Evolutionary conservation across 164 flowering plant species (phyloP), one percentile per base, ranked within the genome.

Genomic region (Hamamelis virginiana): DNA sequence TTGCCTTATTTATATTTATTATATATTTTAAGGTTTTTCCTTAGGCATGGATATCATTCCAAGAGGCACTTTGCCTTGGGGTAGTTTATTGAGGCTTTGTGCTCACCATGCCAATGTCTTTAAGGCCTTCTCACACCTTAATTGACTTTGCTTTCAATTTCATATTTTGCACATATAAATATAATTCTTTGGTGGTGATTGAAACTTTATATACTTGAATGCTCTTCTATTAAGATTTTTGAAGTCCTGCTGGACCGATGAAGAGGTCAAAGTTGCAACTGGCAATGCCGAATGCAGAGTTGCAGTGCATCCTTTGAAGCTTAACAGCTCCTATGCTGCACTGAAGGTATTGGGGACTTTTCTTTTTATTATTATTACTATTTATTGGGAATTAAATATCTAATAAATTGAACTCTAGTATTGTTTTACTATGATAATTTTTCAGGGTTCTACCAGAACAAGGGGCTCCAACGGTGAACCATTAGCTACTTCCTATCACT

Each of bases 401-500:
- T 16, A 11, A 13, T 12, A 4, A 41, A 0, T 41, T 52, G 12
- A 12, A 15, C 43, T 46, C 14, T 9, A 15, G 21, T 23, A 11
- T n/a, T 46, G 9, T 44, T 55, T 25, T 33, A 19, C 10, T 14
- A 19, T 25, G 11, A 62, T 25, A 10, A 0, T 27, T 58, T 70
- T 64, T 65, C 70, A 89, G 91, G 85, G 86, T 15, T 72, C 86
- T 46, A 1, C 59, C 9, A 62, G 65, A 63, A 80, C 88, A 38
- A 80, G 90, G 71, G 82, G 69, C 71, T 68, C 64, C 26, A 66
- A 21, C 50, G 89, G 89, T 56, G 95, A 90, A 78, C 95, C 95
- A 33, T 76, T 86, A 46, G 92, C 88, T 26, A 87, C 95, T 16
- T 78, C 89, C 5, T 89, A 83, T 64, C 95, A 87, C 76, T 84